These are phyloP conservation scores for Hymenoscyphus fraxineus DNA, from an alignment of 2,329 filamentous ascomycete species.

Conservation along the genomic window DNA sequence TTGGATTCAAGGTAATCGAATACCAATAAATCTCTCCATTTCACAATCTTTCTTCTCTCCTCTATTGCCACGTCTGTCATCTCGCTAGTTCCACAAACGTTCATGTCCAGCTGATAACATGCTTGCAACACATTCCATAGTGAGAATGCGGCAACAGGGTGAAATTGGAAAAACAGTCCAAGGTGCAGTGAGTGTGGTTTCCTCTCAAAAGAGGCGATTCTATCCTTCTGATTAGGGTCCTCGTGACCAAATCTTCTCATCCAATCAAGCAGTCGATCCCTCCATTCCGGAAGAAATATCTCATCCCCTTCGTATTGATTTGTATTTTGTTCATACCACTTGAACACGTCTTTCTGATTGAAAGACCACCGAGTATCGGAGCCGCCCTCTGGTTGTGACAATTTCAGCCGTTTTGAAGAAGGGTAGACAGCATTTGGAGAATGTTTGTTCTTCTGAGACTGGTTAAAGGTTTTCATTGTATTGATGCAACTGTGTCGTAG, in stretches of 20 bases:
- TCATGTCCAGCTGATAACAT: slow-evolving; percentile 17
- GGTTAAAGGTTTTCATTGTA: neutral
- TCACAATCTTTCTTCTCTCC: neutral
- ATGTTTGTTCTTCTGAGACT: neutral
- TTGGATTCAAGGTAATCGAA: neutral
- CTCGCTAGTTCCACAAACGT: slow-evolving; percentile 7
- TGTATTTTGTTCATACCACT: slow-evolving; percentile 14
- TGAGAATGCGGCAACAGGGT: slow-evolving; percentile 21
- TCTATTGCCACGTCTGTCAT: neutral
- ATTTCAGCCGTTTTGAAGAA: neutral
- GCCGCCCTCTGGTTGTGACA: neutral
- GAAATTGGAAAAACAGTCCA: slow-evolving; percentile 15
- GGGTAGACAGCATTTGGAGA: neutral
- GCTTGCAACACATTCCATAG: slow-evolving; percentile 19
- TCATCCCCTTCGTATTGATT: slow-evolving; percentile 8
- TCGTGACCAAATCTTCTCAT: neutral
- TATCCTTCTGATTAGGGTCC: too few species aligned
- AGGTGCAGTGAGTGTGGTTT: slow-evolving; percentile 10
- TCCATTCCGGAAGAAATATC: slow-evolving; percentile 19
- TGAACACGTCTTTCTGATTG: slow-evolving; percentile 16
- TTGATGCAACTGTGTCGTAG: neutral
- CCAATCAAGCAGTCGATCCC: too few species aligned
- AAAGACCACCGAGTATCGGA: neutral
- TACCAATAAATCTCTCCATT: neutral
- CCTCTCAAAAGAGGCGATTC: neutral